These are phyloP conservation scores for Hordeum vulgare DNA, from an alignment of 176 grass and related monocot species.

Conservation along the genomic window DNA sequence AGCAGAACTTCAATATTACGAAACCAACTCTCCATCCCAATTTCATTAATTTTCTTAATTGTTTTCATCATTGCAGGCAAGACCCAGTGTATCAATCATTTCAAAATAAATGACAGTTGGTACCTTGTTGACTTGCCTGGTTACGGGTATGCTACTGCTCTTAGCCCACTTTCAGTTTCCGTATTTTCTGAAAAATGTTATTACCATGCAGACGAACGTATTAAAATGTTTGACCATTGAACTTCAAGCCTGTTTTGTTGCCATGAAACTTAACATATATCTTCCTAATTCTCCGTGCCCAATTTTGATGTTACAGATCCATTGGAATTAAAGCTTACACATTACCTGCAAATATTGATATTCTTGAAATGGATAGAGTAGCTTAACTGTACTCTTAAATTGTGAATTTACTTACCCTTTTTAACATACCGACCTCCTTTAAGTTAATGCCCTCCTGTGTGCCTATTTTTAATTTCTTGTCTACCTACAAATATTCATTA, in stretches of 20 bases:
- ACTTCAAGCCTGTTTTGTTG: conserved; percentile 1
- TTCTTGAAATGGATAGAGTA: not conserved
- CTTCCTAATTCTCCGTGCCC: not conserved
- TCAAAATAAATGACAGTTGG: conserved; percentile 94
- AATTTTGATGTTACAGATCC: not conserved
- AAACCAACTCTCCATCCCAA: not conserved
- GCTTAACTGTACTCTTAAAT: not conserved
- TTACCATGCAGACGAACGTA: not conserved
- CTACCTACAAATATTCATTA: not conserved
- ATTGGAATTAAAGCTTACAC: not conserved
- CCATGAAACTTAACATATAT: not conserved
- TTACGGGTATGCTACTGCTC: conserved; percentile 60
- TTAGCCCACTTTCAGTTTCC: conserved; percentile 12
- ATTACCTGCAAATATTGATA: not conserved
- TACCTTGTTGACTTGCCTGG: conserved; percentile 98
- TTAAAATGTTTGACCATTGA: not conserved
- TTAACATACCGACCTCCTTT: not conserved
- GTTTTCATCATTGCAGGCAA: conserved; percentile 57
- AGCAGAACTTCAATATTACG: not conserved
- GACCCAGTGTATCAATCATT: conserved; percentile 98
- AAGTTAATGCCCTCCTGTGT: not conserved
- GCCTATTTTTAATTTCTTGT: not conserved
- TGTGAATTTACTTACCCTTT: not conserved
- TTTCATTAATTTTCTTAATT: conserved; percentile 2
- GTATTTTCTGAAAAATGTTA: not conserved